A percentile compares a stretch with the other conserved stretches of the same genome.
Conservation (phyloP, 371 early-diverging fungal species). For the Saksenaea oblongispora region DNA sequence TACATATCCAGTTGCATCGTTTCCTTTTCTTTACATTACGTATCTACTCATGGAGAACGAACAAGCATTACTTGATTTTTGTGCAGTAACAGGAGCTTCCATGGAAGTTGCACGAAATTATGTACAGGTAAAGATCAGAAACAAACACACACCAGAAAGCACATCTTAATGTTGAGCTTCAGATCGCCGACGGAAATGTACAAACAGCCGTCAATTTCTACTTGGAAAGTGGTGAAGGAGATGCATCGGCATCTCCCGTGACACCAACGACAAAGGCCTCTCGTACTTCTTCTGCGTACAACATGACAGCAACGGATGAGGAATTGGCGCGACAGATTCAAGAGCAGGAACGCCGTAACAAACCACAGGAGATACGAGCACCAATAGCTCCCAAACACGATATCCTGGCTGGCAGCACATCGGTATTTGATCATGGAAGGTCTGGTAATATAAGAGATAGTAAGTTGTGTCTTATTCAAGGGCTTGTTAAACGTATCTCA, state of each 20-base stretch:
- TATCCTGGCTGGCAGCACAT: constrained; percentile 62
- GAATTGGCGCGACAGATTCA: constrained; percentile 57
- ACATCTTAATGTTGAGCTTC: background rate
- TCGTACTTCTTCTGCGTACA: background rate
- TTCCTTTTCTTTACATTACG: background rate
- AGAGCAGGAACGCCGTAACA: constrained; percentile 33
- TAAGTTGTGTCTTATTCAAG: background rate
- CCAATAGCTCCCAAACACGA: constrained; percentile 79
- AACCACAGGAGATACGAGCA: constrained; percentile 58
- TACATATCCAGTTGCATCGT: background rate
- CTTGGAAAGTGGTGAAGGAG: constrained; percentile 36
- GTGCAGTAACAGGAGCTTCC: constrained; percentile 42
- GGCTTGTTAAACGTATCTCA: background rate
- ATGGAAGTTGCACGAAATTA: constrained; percentile 38
- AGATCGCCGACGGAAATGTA: constrained; percentile 49
- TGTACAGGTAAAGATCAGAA: constrained; percentile 31
- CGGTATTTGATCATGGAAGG: constrained; percentile 9
- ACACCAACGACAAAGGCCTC: constrained; percentile 1
- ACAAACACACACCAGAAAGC: background rate
- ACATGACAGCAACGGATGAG: constrained; percentile 41
- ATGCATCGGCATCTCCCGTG: background rate
- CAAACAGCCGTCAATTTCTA: constrained; percentile 42
- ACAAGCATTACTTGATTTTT: constrained; percentile 36
- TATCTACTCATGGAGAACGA: constrained; percentile 26
- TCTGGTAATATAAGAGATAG: constrained; percentile 7